phyloP scores from a whole-genome alignment of 179 eudicot species.

The Monotropa hypopitys region DNA sequence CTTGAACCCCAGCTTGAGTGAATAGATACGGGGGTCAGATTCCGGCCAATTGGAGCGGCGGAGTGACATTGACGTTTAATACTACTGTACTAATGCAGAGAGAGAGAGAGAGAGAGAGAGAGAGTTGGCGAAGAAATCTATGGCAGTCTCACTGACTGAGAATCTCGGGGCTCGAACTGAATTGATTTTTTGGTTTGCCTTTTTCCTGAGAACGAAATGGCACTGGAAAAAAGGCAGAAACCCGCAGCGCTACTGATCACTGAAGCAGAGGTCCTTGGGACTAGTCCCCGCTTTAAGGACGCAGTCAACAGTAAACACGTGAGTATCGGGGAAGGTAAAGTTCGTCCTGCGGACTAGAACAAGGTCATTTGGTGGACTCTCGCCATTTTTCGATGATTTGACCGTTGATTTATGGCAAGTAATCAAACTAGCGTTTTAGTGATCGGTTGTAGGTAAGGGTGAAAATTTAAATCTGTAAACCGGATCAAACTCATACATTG shows the following conservation, averaged over 20 bases:
- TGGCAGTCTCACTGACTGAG: background rate
- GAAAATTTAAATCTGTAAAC: no score
- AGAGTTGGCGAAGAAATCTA: constrained; percentile 5
- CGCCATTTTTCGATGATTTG: background rate
- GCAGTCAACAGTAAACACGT: background rate
- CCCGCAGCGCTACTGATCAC: background rate
- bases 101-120: background rate
- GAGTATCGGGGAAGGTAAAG: background rate
- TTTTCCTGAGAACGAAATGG: background rate
- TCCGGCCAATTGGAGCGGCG: constrained; percentile 1
- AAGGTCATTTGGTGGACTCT: background rate
- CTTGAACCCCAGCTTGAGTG: background rate
- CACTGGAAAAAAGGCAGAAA: background rate
- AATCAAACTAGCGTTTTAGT: background rate
- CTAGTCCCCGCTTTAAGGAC: background rate
- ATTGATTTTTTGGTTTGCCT: background rate
- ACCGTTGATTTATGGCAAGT: background rate
- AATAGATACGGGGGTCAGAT: background rate
- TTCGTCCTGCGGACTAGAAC: background rate
- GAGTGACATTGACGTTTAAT: background rate
- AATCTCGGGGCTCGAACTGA: background rate
- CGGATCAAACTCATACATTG: no score
- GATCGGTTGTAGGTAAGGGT: background rate
- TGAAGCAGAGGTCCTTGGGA: constrained; percentile 1
- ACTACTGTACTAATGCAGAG: background rate